Conservation (phyloP, 805 yeast genomes). For the Nematodospora valgi region DNA sequence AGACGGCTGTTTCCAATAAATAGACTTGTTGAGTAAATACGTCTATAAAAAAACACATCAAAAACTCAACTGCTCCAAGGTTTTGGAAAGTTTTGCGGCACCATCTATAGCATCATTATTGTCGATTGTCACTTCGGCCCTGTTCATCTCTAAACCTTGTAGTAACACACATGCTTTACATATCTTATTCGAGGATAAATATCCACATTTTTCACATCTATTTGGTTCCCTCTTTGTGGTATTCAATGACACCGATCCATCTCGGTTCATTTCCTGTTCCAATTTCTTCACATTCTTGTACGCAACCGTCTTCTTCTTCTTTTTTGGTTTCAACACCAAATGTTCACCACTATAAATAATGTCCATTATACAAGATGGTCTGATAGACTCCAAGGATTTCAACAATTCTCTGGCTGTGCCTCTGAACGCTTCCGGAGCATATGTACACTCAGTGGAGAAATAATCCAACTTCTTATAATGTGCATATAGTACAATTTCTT, state of each 20-base stretch:
- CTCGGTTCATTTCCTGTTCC: conserved; percentile 54
- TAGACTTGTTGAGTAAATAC: background rate
- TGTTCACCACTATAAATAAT: conserved; percentile 93
- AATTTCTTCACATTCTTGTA: conserved; percentile 28
- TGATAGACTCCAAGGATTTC: conserved; percentile 82
- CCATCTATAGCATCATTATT: conserved; percentile 52
- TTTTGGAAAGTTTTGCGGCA: conserved; percentile 59
- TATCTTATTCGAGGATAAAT: conserved; percentile 78
- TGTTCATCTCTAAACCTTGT: conserved; percentile 74
- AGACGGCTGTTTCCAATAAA: too few relatives aligned
- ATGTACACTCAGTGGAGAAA: conserved; percentile 95
- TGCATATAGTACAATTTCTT: conserved; percentile 95
- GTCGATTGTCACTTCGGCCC: conserved; percentile 64
- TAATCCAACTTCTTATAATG: conserved; percentile 94
- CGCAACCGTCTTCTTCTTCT: conserved; percentile 30
- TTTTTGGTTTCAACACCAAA: conserved; percentile 60
- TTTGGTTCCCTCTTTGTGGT: conserved; percentile 56
- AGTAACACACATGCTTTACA: conserved; percentile 92
- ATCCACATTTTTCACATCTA: conserved; percentile 86
- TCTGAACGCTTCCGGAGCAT: conserved; percentile 97
- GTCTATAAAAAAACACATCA: conserved; percentile 17
- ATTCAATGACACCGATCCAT: conserved; percentile 58
- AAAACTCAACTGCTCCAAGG: conserved; percentile 63
- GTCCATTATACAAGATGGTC: conserved; percentile 93
- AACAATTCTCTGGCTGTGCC: conserved; percentile 94